Percentiles rank a stretch among this genome's conserved stretches.
Evolutionary conservation across 2,329 filamentous ascomycete species (phyloP).

Genomic region (Ophiostoma quercus): DNA sequence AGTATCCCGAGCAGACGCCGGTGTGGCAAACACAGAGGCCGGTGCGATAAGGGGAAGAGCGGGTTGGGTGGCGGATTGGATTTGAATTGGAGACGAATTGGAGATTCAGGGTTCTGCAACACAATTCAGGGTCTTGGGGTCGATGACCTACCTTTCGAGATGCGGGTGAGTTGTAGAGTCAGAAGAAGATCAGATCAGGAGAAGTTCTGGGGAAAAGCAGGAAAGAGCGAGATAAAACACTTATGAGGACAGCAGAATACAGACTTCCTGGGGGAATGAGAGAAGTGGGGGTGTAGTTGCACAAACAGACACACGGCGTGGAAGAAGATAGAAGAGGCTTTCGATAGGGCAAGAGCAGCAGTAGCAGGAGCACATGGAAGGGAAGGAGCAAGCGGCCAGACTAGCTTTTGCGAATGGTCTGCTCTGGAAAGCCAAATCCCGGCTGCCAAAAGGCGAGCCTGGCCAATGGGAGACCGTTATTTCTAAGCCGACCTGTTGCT

Average conservation of each 20-base stretch:
- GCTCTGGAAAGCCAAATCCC: conserved; percentile 21
- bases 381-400: conserved; percentile 4
- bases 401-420: conserved; percentile 17
- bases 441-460: conserved; percentile 13
- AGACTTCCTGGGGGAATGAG: conserved; percentile 2
- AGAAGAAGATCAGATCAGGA: neutral
- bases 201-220: conserved; percentile 6
- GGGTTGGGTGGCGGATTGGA: neutral
- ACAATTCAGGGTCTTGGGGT: neutral
- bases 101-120: conserved; percentile 7
- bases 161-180: neutral
- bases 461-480: conserved; percentile 20
- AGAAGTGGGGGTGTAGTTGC: conserved; percentile 15
- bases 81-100: neutral
- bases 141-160: conserved; percentile 10
- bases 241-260: neutral
- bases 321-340: conserved; percentile 12
- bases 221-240: neutral
- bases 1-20: neutral
- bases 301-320: neutral
- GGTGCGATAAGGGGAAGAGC: neutral
- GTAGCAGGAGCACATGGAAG: neutral
- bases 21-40: neutral
- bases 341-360: conserved; percentile 3
- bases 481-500: conserved; percentile 19